Percentiles rank a stretch among this genome's conserved stretches.
phyloP scores from a whole-genome alignment of 768 basidiomycete species.

The Pleurotus salmoneostramineus region DNA sequence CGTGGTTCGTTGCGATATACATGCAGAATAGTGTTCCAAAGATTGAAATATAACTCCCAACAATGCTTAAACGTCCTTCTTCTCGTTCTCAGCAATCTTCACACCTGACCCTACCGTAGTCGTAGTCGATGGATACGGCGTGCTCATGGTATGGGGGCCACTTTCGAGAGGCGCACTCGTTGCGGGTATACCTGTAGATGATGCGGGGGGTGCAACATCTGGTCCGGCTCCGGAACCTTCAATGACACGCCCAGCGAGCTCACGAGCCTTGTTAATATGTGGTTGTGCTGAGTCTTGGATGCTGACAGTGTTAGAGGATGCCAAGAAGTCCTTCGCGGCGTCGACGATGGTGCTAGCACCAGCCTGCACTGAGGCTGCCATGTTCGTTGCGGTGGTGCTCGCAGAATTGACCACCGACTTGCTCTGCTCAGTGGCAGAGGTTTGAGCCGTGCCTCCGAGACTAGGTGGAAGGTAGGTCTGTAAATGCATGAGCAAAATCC shows the following conservation, averaged over 20 bases:
- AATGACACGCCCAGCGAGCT: slow-evolving; percentile 10
- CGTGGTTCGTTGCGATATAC: too few relatives aligned
- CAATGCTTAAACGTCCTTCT: background rate
- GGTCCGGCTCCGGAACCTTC: slow-evolving; percentile 12
- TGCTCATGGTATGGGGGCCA: slow-evolving; percentile 26
- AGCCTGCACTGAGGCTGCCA: slow-evolving; percentile 27
- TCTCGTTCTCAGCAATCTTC: background rate
- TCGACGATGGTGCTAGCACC: slow-evolving; percentile 24
- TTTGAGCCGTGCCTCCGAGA: background rate
- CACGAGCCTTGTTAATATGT: slow-evolving; percentile 35
- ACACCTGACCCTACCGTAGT: background rate
- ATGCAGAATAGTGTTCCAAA: too few relatives aligned
- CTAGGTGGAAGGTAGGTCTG: slow-evolving; percentile 18
- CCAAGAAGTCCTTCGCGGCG: slow-evolving; percentile 25
- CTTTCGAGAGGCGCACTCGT: slow-evolving; percentile 38
- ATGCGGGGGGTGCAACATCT: slow-evolving; percentile 12
- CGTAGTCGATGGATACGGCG: slow-evolving; percentile 19
- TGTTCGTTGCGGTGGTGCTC: slow-evolving; percentile 11
- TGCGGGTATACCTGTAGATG: slow-evolving; percentile 25
- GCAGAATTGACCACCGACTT: background rate
- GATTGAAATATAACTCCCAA: too few relatives aligned
- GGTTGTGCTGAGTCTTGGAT: slow-evolving; percentile 28
- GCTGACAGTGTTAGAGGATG: slow-evolving; percentile 25
- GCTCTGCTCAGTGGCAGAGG: background rate
- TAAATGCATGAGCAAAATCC: background rate